A percentile compares a stretch with the other conserved stretches of the same genome.
phyloP scores from a whole-genome alignment of 306 rosid species.

The Lathyrus sativus region DNA sequence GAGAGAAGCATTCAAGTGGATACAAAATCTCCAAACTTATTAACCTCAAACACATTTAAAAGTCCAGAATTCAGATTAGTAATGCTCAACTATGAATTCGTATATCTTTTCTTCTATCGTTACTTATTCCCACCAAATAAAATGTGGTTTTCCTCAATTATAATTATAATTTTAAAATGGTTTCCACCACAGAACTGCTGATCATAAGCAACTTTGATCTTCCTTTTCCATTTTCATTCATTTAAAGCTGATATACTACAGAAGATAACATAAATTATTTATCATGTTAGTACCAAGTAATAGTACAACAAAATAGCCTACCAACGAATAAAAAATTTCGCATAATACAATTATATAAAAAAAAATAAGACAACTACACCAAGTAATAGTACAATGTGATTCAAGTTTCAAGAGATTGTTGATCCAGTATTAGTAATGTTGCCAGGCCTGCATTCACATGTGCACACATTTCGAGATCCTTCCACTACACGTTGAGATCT shows the following conservation, averaged over 20 bases:
- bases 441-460: conserved; percentile 68
- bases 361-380: background rate
- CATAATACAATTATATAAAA: conserved; percentile 5
- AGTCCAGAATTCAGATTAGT: background rate
- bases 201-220: background rate
- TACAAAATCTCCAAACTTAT: background rate
- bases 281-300: conserved; percentile 8
- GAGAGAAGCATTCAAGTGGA: background rate
- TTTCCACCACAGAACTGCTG: background rate
- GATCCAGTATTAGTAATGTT: conserved; percentile 50
- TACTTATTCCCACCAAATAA: background rate
- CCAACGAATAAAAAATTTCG: conserved; percentile 28
- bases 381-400: background rate
- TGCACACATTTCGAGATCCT: conserved; percentile 78
- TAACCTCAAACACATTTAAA: background rate
- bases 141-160: conserved; percentile 9
- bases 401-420: conserved; percentile 32
- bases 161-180: background rate
- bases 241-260: conserved; percentile 2
- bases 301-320: conserved; percentile 27
- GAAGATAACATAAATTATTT: conserved; percentile 18
- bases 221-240: background rate
- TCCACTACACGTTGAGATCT: conserved; percentile 90
- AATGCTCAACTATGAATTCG: background rate
- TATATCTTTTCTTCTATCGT: background rate